Evolutionary conservation across 345 rosid genomes (phyloP), one percentile per base, ranked within the genome.

Genomic region (Syzygium oleosum): DNA sequence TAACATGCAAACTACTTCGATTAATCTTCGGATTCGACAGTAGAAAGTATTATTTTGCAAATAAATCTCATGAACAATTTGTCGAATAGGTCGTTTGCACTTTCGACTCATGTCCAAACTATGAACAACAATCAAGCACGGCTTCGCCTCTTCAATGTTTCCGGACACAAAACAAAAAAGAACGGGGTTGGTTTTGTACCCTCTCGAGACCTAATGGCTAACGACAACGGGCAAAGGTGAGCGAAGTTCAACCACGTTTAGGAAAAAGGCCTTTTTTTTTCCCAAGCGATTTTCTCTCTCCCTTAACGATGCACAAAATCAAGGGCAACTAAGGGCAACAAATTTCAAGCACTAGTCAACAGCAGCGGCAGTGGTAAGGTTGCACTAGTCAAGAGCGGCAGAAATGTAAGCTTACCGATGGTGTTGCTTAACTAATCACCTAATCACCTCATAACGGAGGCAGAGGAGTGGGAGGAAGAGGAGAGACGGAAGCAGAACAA

Each of bases 171-270:
- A 56, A 58, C 2, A 58, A 6, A 58, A 13, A 58, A 58, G 29
- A 58, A 58, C 0, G 1, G 0, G 14, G 63, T 23, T 10, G 63
- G 63, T 58, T 58, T 58, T 58, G 63, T 58, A 58, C 63, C n/a
- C 61, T 58, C 29, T 2, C n/a, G 10, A 56, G 63, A 56, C 58
- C 11, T 1, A 8, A 58, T 58, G 29, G 63, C 63, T 4, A 23
- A 23, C 0, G 29, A 13, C 63, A 58, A 58, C 29, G 0, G 3
- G 63, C 1, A 0, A 56, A 56, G 61, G 61, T 0, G 13, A 56
- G 25, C 4, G n/a, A 23, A 5, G 6, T 56, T 56, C 14, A 12
- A 23, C 5, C 5, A 2, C 1, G 0, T 5, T 5, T 0, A 23
- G 61, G 61, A 1, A 56, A 58, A 58, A 58, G 63, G 63, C 17